Evolutionary conservation across 768 basidiomycete genomes (phyloP), one percentile per base, ranked within the genome.

Genomic region (Epithele typhae): DNA sequence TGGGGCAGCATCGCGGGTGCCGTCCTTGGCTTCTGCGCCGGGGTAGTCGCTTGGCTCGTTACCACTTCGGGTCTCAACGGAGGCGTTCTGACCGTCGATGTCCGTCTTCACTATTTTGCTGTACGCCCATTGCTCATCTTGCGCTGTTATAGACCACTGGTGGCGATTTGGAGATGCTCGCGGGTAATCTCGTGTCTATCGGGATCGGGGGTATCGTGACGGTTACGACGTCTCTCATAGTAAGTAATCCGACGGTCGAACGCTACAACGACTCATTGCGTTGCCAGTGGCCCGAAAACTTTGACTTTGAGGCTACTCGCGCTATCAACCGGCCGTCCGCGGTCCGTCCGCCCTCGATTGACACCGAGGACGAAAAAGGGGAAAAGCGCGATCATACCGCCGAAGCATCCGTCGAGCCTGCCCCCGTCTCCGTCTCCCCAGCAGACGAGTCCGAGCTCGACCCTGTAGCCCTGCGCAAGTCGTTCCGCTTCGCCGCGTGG

Each of bases 181-280:
- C 90, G 0, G 93, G 93, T 2, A 93, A 94, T 66, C 68, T 95
- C n/a, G 84, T 83, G 1, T 82, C 90, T 2, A 88, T 94, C 53
- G 85, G 79, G 22, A 72, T 87, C 11, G 89, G 91, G 7, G 90
- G 77, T 3, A 82, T 96, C 45, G 70, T 96, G 52, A 76, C 91
- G 2, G 72, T 81, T 19, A 69, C 65, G 3, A 66, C 75, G 27
- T 90, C 91, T 0, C 62, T 81, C 37, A 69, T 92, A 19, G 84
- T 85, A 59, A 48, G 79, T n/a, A 65, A 6, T 4, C 19, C 3
- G 30, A 5, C 15, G 22, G 4, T 34, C 1, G 9, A 14, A n/a
- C 10, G 12, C n/a, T 10, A 8, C 34, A 2, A 5, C 21, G 22
- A 30, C 21, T 24, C 30, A 17, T 23, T 10, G 25, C 6, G 7